Evolutionary conservation across 2,329 filamentous ascomycete genomes (phyloP), one percentile per base, ranked within the genome.

Genomic region (Microdochium nivale): DNA sequence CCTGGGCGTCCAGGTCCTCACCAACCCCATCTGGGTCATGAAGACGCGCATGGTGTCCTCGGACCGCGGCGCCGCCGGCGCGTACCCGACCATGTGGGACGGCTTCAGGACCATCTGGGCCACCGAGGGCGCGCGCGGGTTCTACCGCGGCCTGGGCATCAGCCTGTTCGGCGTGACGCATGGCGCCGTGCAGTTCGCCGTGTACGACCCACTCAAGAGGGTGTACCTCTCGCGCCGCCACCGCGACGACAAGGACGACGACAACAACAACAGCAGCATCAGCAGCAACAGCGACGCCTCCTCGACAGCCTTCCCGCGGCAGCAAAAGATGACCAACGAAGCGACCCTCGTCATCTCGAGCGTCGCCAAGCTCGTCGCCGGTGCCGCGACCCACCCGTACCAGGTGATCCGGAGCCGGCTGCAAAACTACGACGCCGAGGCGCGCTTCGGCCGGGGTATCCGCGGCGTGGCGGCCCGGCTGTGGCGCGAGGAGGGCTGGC

Each of bases 1-100:
- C 27, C 75, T 86, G 19, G 68, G 88, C 40, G 95, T 90, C 1
- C 87, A 91, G 44, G 71, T 88, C 27, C 77, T 92, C 58, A 97
- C 94, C 27, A 97, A 97, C 66, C 94, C 94, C 2, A 85, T 99
- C 60, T 99, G 94, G 94, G 94, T 99, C 2, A 83, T 99, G 67
- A 97, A 97, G 75, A 97, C 92, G 9, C 87, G 94, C 56, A 97
- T 99, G 90, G 76, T 97, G 24, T 90, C 90, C 27, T 91, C 88
- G 3, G 88, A 94, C 58, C 80, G 81, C 49, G 76, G 80, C 51
- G 78, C 83, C 5, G 80, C 78, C 2, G 90, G 90, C 14, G 94
- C 92, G 1, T 99, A 99, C 69, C 78, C 81, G 16, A 86, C 81
- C 57, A 88, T 96, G 75, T 71, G 77, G 57, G 78, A 84, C 48